phyloP scores from a whole-genome alignment of 1,284 basidiomycete species.

The Inonotus obliquus region DNA sequence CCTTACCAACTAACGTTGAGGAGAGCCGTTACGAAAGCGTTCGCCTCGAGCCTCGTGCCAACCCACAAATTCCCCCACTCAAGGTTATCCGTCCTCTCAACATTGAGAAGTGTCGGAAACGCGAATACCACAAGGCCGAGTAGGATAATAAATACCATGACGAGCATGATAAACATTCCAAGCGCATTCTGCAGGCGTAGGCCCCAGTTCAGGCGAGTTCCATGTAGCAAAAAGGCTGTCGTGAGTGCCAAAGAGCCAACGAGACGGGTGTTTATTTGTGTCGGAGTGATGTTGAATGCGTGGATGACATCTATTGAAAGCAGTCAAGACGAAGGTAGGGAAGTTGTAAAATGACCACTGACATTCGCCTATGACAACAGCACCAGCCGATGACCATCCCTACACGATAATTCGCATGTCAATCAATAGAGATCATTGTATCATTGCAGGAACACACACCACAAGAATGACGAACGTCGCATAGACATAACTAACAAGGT shows the following conservation, averaged over 20 bases:
- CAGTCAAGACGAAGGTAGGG: not conserved
- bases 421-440: slow-evolving; percentile 17
- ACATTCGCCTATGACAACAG: slow-evolving; percentile 66
- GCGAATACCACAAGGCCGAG: slow-evolving; percentile 54
- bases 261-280: slow-evolving; percentile 43
- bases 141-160: slow-evolving; percentile 51
- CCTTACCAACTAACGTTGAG: slow-evolving; percentile 62
- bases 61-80: slow-evolving; percentile 52
- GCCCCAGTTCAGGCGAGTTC: slow-evolving; percentile 50
- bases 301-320: slow-evolving; percentile 47
- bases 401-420: slow-evolving; percentile 25
- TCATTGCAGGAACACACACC: slow-evolving; percentile 32
- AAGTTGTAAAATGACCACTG: slow-evolving; percentile 19
- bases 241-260: slow-evolving; percentile 53
- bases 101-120: slow-evolving; percentile 40
- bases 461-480: slow-evolving; percentile 56
- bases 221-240: slow-evolving; percentile 55
- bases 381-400: slow-evolving; percentile 53
- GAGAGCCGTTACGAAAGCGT: slow-evolving; percentile 56
- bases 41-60: slow-evolving; percentile 44
- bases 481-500: slow-evolving; percentile 56
- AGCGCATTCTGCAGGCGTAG: slow-evolving; percentile 62
- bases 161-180: slow-evolving; percentile 58
- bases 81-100: slow-evolving; percentile 46
- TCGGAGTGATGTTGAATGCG: slow-evolving; percentile 39